Base-by-base conservation (phyloP, 495 filamentous ascomycete species). In the Trichocladium antarcticum region DNA sequence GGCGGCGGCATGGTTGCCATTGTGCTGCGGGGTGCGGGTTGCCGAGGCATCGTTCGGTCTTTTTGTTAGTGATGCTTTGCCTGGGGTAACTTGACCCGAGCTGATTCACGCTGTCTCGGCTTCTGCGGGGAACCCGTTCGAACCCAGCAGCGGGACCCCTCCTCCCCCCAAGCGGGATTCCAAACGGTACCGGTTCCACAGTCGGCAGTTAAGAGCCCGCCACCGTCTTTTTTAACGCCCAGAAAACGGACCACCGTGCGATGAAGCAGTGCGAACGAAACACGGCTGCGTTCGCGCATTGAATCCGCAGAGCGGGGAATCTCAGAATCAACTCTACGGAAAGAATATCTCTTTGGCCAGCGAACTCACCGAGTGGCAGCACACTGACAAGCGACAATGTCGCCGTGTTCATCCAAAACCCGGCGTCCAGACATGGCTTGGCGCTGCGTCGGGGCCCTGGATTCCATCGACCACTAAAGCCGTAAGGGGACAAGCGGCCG, bases 41-140 rank as follows among this genome's bases (percentile, higher is more conserved):
- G 51, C 55, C 55, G 50, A 54, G 55, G 55, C 55, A 57, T 55
- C 37, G 28, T 42, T 55, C 55, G 51, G 43, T 20, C 17, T 14
- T 29, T 14, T 37, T 17, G 39, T 47, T 7, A 45, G 29, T 42
- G 53, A 42, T 28, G 15, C 28, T 22, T 24, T 32, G n/a, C 22
- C 40, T 56, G 53, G 53, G 53, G 53, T 51, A 56, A 56, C 48
- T 11, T 56, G 53, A 56, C 28, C 53, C 53, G 53, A 47, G 36
- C 32, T 19, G 35, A 14, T 14, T 3, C 32, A 38, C 11, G 32
- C 36, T 16, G 45, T 29, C 27, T 37, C 43, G 34, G 32, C 16
- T 32, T 14, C 14, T 54, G 47, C 47, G 52, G 46, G 52, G 47
- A 27, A 37, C 10, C 48, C 48, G 22, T 32, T 12, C 45, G 12